phyloP scores from a whole-genome alignment of 257 asterid species.

The Solanum arcanum region DNA sequence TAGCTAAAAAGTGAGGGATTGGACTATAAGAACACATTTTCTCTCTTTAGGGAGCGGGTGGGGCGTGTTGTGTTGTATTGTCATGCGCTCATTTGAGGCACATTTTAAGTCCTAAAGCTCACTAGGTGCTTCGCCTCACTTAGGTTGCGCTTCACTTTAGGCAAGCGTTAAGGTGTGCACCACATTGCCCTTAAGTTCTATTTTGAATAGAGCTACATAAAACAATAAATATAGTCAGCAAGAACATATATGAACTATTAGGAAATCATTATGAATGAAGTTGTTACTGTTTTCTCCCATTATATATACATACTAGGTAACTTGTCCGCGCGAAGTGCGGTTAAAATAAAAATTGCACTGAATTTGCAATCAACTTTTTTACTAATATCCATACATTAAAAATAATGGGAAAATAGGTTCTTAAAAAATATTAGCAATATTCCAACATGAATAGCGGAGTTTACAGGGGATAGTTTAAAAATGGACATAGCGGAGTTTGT shows the following conservation, averaged over 20 bases:
- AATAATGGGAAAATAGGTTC: too few species aligned
- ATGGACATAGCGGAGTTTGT: too few species aligned
- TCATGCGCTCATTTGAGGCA: not conserved
- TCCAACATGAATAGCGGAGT: too few species aligned
- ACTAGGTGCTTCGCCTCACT: not conserved
- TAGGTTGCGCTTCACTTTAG: not conserved
- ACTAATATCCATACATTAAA: too few species aligned
- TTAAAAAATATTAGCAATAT: too few species aligned
- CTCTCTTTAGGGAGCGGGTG: not conserved
- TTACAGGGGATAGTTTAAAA: too few species aligned
- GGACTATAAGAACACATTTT: not conserved
- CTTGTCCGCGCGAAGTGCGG: too few species aligned
- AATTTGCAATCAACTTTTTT: too few species aligned
- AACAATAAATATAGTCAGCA: not conserved
- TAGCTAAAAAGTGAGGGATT: not conserved
- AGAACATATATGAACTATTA: not conserved
- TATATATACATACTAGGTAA: not conserved
- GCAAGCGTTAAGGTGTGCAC: not conserved
- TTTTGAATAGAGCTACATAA: not conserved
- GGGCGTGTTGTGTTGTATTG: not conserved
- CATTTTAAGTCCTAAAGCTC: not conserved
- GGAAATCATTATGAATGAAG: not conserved
- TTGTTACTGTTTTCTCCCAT: not conserved
- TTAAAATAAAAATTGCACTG: too few species aligned
- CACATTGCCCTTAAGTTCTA: not conserved